These are phyloP conservation scores for Jamesozyma spencerorum DNA, from an alignment of 805 yeast species.

Conservation along the genomic window DNA sequence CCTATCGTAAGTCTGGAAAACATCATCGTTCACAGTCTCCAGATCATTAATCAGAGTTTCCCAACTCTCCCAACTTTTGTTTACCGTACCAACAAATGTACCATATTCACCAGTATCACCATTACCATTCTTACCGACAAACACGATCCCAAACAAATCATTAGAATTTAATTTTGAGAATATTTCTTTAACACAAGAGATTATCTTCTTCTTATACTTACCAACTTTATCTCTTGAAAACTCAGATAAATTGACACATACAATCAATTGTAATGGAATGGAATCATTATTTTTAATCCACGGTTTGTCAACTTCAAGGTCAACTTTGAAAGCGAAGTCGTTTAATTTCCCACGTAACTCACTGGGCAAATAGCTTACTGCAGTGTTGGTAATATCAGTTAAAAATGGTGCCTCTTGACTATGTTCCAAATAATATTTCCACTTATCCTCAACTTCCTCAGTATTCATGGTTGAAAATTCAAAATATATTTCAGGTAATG, in stretches of 20 bases:
- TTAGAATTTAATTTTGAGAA: constrained; percentile 25
- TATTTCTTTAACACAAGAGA: constrained; percentile 20
- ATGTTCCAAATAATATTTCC: constrained; percentile 31
- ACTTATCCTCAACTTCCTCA: constrained; percentile 31
- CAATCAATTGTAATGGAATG: constrained; percentile 34
- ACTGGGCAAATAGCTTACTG: constrained; percentile 36
- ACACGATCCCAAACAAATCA: constrained; percentile 41
- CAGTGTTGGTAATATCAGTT: constrained; percentile 42
- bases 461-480: constrained; percentile 23
- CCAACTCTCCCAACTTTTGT: constrained; percentile 43
- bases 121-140: constrained; percentile 38
- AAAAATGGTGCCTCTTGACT: constrained; percentile 12
- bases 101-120: constrained; percentile 31
- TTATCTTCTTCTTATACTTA: constrained; percentile 27
- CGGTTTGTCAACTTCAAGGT: constrained; percentile 4
- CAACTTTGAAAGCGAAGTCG: background rate
- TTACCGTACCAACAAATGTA: constrained; percentile 40
- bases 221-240: constrained; percentile 10
- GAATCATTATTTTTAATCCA: constrained; percentile 12
- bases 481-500: constrained; percentile 37
- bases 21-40: constrained; percentile 16
- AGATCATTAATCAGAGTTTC: constrained; percentile 34
- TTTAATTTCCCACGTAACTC: constrained; percentile 6
- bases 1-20: constrained; percentile 13
- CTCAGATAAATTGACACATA: constrained; percentile 33